Evolutionary conservation across 1,139 yeast species (phyloP).

Genomic region (Sugiyamaella japonica): DNA sequence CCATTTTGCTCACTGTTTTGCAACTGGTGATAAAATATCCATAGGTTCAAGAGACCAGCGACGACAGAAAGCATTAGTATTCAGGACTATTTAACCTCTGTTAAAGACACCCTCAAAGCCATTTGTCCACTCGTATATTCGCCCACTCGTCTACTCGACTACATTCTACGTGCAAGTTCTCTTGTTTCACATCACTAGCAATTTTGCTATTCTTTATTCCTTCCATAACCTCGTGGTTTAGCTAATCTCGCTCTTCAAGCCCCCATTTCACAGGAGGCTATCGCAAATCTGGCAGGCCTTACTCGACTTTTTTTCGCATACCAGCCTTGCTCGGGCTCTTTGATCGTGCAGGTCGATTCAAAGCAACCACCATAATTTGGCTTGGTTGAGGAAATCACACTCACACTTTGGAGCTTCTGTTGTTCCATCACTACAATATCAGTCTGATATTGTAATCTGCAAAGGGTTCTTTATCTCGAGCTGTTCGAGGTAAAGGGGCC

Average conservation of each 20-base stretch:
- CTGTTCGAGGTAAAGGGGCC: constrained; percentile 21
- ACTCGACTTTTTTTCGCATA: constrained; percentile 5
- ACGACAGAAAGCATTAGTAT: too few relatives aligned
- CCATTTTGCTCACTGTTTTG: too few relatives aligned
- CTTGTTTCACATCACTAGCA: too few relatives aligned
- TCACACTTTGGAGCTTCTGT: neutral
- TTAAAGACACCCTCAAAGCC: too few relatives aligned
- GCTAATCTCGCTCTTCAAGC: neutral
- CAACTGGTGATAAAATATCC: too few relatives aligned
- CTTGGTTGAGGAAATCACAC: neutral
- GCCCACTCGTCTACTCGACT: too few relatives aligned
- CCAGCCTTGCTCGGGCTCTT: constrained; percentile 27
- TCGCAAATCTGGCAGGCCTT: constrained; percentile 28
- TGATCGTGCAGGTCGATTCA: constrained; percentile 26
- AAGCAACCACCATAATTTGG: constrained; percentile 31
- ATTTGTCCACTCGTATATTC: too few relatives aligned
- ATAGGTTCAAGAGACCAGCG: too few relatives aligned
- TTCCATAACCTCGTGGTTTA: neutral
- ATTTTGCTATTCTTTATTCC: neutral
- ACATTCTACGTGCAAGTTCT: too few relatives aligned
- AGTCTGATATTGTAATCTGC: neutral
- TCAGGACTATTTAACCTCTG: too few relatives aligned
- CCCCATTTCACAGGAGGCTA: constrained; percentile 13
- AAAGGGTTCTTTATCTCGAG: constrained; percentile 23
- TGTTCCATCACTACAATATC: neutral